phyloP scores from a whole-genome alignment of 345 rosid species.

The Brassica incana region DNA sequence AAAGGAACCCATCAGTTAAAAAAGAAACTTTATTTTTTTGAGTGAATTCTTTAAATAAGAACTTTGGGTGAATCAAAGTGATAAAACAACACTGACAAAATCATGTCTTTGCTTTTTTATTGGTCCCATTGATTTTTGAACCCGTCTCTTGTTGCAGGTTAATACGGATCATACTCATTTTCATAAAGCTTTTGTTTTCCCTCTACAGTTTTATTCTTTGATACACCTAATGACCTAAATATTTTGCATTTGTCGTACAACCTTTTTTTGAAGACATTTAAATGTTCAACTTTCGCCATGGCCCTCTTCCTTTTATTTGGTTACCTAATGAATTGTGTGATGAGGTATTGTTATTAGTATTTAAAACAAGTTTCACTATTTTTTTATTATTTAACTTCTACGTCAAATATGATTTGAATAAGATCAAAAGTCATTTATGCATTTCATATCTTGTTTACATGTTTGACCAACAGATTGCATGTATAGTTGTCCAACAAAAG shows the following conservation, averaged over 20 bases:
- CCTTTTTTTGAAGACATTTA: background rate
- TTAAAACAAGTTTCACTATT: too few species aligned
- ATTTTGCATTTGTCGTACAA: background rate
- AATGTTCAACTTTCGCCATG: background rate
- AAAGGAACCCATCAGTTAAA: constrained; percentile 48
- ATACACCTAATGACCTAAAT: background rate
- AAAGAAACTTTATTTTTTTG: background rate
- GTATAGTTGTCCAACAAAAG: too few species aligned
- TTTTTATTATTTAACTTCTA: too few species aligned
- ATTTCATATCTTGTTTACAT: too few species aligned
- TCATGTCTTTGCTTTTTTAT: constrained; percentile 24
- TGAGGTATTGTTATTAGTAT: too few species aligned
- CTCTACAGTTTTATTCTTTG: background rate
- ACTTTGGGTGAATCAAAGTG: constrained; percentile 32
- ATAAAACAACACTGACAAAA: constrained; percentile 29
- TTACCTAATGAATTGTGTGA: too few species aligned
- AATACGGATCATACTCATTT: constrained; percentile 10
- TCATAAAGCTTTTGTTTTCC: constrained; percentile 13
- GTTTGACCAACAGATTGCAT: too few species aligned
- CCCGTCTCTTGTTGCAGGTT: constrained; percentile 29
- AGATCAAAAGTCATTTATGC: too few species aligned
- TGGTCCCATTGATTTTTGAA: constrained; percentile 21
- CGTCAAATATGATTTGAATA: too few species aligned
- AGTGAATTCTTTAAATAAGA: constrained; percentile 32
- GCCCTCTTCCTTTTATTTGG: background rate